Evolutionary conservation across 2,329 filamentous ascomycete species (phyloP).

Genomic region (Blumeriella jaapii): DNA sequence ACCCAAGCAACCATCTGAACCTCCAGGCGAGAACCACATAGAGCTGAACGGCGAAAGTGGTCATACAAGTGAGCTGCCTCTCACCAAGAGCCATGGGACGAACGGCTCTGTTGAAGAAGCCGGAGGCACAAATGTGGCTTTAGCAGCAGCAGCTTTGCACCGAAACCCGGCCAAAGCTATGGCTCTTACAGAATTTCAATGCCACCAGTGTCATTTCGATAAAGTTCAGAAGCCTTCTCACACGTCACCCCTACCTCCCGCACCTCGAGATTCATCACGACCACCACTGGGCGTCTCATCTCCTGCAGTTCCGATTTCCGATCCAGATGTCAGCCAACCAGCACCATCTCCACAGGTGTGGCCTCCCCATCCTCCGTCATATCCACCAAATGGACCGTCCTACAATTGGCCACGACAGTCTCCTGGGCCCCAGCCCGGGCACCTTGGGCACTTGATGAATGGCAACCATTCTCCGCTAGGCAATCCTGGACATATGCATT

Average conservation of each 20-base stretch:
- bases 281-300: conserved; percentile 14
- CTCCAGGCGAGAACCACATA: not conserved
- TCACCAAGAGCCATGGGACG: conserved; percentile 9
- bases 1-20: not conserved
- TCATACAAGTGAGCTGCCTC: conserved; percentile 5
- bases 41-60: conserved; percentile 9
- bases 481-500: conserved; percentile 21
- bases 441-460: conserved; percentile 39
- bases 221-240: conserved; percentile 31
- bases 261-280: conserved; percentile 15
- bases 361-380: conserved; percentile 6
- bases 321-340: conserved; percentile 19
- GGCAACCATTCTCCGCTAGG: conserved; percentile 27
- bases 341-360: conserved; percentile 10
- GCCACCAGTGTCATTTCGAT: conserved; percentile 57
- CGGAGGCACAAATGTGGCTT: conserved; percentile 20
- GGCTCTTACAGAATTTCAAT: conserved; percentile 46
- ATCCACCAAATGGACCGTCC: conserved; percentile 31
- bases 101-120: conserved; percentile 6
- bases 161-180: conserved; percentile 18
- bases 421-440: conserved; percentile 34
- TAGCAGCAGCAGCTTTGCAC: conserved; percentile 26
- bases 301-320: conserved; percentile 25
- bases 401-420: conserved; percentile 41
- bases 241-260: conserved; percentile 12